Conservation (phyloP, 371 early-diverging fungal species). For the Mucor piriformis region DNA sequence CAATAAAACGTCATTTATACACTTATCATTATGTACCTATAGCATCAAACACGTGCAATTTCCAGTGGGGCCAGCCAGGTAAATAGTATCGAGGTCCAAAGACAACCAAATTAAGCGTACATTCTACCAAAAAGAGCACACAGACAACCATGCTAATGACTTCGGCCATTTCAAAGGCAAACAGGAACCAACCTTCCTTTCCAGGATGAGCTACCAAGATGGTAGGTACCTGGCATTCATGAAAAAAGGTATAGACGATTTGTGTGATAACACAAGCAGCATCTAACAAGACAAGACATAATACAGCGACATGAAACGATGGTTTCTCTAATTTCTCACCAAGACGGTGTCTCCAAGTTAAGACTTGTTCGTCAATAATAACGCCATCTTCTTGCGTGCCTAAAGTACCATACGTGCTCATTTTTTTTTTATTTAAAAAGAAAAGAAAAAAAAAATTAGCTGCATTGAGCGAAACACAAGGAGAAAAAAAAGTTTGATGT, state of each 20-base stretch:
- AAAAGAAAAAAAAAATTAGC: neutral
- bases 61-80: constrained; percentile 50
- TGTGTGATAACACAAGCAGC: constrained; percentile 40
- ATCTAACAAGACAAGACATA: constrained; percentile 39
- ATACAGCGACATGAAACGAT: constrained; percentile 33
- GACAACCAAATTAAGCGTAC: constrained; percentile 34
- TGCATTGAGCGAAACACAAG: neutral
- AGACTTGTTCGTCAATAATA: neutral
- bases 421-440: neutral
- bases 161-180: constrained; percentile 39
- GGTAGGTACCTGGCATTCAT: constrained; percentile 29
- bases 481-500: neutral
- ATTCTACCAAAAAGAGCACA: constrained; percentile 44
- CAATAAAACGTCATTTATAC: no score
- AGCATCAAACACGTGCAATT: constrained; percentile 48
- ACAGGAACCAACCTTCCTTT: constrained; percentile 8
- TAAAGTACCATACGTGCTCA: neutral
- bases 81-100: constrained; percentile 50
- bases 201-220: neutral
- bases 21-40: constrained; percentile 36
- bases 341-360: constrained; percentile 37
- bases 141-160: constrained; percentile 36
- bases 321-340: constrained; percentile 43
- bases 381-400: neutral
- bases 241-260: constrained; percentile 34